These are phyloP conservation scores for Phaseolus lunatus DNA, from an alignment of 306 rosid genomes.

Conservation along the genomic window DNA sequence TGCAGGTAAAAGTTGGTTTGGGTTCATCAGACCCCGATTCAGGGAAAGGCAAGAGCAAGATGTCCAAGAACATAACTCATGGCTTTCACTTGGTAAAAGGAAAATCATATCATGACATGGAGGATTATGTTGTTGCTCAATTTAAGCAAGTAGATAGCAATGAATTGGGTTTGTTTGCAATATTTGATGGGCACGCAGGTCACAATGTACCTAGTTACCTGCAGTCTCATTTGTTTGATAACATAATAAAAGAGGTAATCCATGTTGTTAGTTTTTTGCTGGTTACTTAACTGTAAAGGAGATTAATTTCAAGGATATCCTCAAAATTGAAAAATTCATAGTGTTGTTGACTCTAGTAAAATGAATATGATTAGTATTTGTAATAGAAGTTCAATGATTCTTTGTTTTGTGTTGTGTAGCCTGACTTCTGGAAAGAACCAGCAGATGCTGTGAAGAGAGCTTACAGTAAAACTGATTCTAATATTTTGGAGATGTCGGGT, in stretches of 20 bases:
- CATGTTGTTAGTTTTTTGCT: conserved; percentile 14
- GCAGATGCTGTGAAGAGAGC: conserved; percentile 75
- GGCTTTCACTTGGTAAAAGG: conserved; percentile 95
- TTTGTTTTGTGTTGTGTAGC: conserved; percentile 53
- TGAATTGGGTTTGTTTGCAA: conserved; percentile 95
- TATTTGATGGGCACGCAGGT: conserved; percentile 95
- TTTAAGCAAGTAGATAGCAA: conserved; percentile 76
- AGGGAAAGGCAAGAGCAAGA: conserved; percentile 99
- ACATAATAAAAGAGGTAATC: conserved; percentile 83
- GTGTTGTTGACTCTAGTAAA: conserved; percentile 37
- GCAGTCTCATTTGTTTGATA: conserved; percentile 75
- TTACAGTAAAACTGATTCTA: conserved; percentile 71
- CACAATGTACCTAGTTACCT: conserved; percentile 80
- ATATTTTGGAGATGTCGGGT: conserved; percentile 76
- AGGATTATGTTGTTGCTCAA: conserved; percentile 85
- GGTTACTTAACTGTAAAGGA: conserved; percentile 28
- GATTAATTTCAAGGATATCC: conserved; percentile 30
- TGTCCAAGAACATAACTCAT: conserved; percentile 71
- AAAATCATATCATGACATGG: conserved; percentile 83
- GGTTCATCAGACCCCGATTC: conserved; percentile 78
- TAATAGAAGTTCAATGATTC: conserved; percentile 27
- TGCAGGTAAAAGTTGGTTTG: conserved; percentile 88
- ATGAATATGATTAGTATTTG: conserved; percentile 40
- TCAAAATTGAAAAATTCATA: conserved; percentile 27
- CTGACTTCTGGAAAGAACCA: conserved; percentile 85